Percentiles rank a stretch among this genome's conserved stretches.
These are phyloP conservation scores for Paxillus ammoniavirescens DNA, from an alignment of 768 basidiomycete species.

Conservation along the genomic window DNA sequence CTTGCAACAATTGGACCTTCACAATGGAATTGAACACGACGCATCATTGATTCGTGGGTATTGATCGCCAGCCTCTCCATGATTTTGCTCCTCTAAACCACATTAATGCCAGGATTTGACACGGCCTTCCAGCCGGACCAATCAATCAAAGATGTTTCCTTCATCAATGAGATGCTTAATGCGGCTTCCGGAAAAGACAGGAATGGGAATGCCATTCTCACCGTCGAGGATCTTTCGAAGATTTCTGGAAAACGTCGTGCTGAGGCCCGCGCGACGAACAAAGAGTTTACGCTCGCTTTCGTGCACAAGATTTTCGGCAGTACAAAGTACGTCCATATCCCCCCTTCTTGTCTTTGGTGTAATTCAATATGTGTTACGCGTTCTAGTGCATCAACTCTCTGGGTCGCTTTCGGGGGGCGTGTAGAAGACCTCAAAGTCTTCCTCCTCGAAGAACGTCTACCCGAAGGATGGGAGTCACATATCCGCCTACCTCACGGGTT, in stretches of 20 bases:
- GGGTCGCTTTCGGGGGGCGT: slow-evolving; percentile 64
- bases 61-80: not conserved
- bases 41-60: slow-evolving; percentile 24
- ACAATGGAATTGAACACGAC: slow-evolving; percentile 48
- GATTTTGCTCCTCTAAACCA: not conserved
- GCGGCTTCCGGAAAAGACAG: slow-evolving; percentile 58
- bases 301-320: slow-evolving; percentile 64
- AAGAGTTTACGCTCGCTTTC: slow-evolving; percentile 48
- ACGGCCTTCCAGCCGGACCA: slow-evolving; percentile 48
- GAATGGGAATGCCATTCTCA: slow-evolving; percentile 48
- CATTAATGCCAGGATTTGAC: slow-evolving; percentile 56
- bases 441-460: slow-evolving; percentile 68
- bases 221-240: slow-evolving; percentile 54
- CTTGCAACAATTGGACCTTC: slow-evolving; percentile 59
- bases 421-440: slow-evolving; percentile 52
- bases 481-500: slow-evolving; percentile 55
- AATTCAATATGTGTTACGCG: not conserved
- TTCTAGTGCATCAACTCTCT: slow-evolving; percentile 56
- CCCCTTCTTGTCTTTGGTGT: not conserved
- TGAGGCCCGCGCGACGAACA: slow-evolving; percentile 52
- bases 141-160: slow-evolving; percentile 44
- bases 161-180: slow-evolving; percentile 55
- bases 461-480: slow-evolving; percentile 68
- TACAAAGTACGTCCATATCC: slow-evolving; percentile 50
- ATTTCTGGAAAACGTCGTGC: slow-evolving; percentile 60